Percentiles rank a stretch among this genome's conserved stretches.
Conservation (phyloP, 2,329 filamentous ascomycete species). For the Verticillium zaregamsianum region DNA sequence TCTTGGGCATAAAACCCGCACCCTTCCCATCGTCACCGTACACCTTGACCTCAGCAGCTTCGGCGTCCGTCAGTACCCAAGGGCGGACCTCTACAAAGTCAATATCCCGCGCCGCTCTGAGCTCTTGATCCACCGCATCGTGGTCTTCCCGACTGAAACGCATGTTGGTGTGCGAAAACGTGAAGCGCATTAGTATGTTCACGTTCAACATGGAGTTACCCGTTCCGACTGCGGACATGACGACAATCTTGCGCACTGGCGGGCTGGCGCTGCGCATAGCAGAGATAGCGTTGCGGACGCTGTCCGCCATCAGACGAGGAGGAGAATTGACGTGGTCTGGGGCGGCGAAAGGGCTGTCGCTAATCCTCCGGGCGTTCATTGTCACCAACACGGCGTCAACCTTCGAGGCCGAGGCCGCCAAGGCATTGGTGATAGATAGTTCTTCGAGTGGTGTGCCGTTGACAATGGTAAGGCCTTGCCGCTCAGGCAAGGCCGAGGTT, state of each 20-base stretch:
- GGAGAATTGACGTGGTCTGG: conserved; percentile 27
- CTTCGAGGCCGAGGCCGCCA: conserved; percentile 17
- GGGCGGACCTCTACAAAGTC: conserved; percentile 41
- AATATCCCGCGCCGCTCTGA: conserved; percentile 25
- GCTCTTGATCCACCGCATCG: conserved; percentile 35
- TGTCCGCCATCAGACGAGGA: conserved; percentile 40
- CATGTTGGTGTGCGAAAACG: conserved; percentile 46
- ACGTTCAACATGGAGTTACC: conserved; percentile 39
- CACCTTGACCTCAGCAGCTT: conserved; percentile 28
- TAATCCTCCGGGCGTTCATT: conserved; percentile 40
- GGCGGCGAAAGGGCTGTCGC: conserved; percentile 43
- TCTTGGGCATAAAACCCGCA: conserved; percentile 31
- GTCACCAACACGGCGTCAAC: conserved; percentile 40
- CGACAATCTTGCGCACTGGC: conserved; percentile 33
- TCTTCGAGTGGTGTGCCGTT: conserved; percentile 30
- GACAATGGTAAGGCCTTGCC: conserved; percentile 30
- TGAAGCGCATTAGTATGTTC: conserved; percentile 32
- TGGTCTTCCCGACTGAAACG: conserved; percentile 42
- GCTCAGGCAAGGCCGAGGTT: conserved; percentile 22
- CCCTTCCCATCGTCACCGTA: conserved; percentile 38
- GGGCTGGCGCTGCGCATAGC: conserved; percentile 31
- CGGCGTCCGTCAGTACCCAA: conserved; percentile 35
- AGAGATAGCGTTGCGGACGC: conserved; percentile 29
- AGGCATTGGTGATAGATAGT: conserved; percentile 30
- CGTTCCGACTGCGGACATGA: conserved; percentile 47